Conservation (phyloP, 2,329 filamentous ascomycete genomes). For the Exserohilum rostratum region DNA sequence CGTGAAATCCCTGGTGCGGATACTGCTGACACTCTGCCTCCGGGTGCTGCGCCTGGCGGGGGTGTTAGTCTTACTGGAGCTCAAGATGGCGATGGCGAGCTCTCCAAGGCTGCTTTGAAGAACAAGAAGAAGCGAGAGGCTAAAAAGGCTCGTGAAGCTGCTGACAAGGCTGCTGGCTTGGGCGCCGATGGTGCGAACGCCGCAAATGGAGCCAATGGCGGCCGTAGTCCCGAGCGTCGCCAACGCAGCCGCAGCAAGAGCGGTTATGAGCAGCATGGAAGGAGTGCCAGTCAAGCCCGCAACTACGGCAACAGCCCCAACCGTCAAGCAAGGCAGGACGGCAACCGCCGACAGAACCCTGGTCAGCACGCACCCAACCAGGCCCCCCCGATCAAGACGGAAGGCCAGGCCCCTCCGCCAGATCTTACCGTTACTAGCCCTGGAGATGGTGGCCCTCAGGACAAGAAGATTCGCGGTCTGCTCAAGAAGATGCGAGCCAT, state of each 20-base stretch:
- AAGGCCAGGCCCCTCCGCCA: slow-evolving; percentile 47
- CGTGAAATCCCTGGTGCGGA: slow-evolving; percentile 89
- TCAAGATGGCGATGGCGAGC: slow-evolving; percentile 70
- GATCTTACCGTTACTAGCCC: slow-evolving; percentile 62
- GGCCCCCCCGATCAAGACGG: slow-evolving; percentile 40
- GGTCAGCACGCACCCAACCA: slow-evolving; percentile 27
- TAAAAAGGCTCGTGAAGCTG: slow-evolving; percentile 86
- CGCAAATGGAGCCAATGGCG: slow-evolving; percentile 39
- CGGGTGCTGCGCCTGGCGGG: slow-evolving; percentile 72
- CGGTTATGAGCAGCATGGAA: slow-evolving; percentile 31
- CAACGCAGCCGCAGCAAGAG: slow-evolving; percentile 59
- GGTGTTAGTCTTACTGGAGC: slow-evolving; percentile 70
- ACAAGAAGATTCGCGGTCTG: slow-evolving; percentile 92
- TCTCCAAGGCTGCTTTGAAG: slow-evolving; percentile 86
- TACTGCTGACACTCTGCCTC: slow-evolving; percentile 65
- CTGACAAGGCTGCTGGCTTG: slow-evolving; percentile 55
- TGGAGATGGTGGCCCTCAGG: slow-evolving; percentile 68
- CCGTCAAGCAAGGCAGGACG: slow-evolving; percentile 38
- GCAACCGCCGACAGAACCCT: slow-evolving; percentile 32
- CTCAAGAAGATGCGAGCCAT: slow-evolving; percentile 98
- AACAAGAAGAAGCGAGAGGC: slow-evolving; percentile 98
- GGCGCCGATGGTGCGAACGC: slow-evolving; percentile 37
- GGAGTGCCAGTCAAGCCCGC: slow-evolving; percentile 42
- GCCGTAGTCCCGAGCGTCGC: slow-evolving; percentile 71
- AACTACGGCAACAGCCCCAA: slow-evolving; percentile 41